These are phyloP conservation scores for Eustoma russellianum DNA, from an alignment of 257 asterid genomes.

Conservation along the genomic window DNA sequence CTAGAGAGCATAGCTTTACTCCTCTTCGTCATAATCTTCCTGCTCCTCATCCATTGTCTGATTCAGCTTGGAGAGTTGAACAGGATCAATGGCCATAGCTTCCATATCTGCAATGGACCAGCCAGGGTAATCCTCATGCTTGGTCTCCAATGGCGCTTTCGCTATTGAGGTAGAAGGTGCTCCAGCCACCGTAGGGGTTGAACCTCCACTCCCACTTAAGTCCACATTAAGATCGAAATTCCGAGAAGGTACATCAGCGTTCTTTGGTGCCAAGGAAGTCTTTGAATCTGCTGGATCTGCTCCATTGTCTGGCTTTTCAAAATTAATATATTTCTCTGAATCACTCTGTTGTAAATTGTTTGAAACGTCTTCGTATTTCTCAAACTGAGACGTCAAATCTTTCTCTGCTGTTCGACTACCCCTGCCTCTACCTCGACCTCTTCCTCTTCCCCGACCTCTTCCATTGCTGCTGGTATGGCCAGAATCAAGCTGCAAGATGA, in stretches of 20 bases:
- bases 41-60: slow-evolving; percentile 38
- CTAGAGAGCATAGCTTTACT: slow-evolving; percentile 8
- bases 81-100: slow-evolving; percentile 43
- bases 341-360: slow-evolving; percentile 20
- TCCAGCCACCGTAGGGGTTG: slow-evolving; percentile 18
- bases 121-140: slow-evolving; percentile 45
- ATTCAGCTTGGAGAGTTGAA: slow-evolving; percentile 39
- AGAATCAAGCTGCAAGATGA: slow-evolving; percentile 36
- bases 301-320: slow-evolving; percentile 17
- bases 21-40: slow-evolving; percentile 66
- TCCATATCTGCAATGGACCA: slow-evolving; percentile 56
- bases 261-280: slow-evolving; percentile 10
- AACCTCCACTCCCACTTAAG: slow-evolving; percentile 37
- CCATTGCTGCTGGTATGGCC: slow-evolving; percentile 27
- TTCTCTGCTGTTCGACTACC: slow-evolving; percentile 30
- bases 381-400: slow-evolving; percentile 21
- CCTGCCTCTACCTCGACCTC: slow-evolving; percentile 56
- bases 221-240: slow-evolving; percentile 64
- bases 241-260: slow-evolving; percentile 26
- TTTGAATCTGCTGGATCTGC: slow-evolving; percentile 20
- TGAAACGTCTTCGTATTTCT: slow-evolving; percentile 26
- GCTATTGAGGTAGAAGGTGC: slow-evolving; percentile 19
- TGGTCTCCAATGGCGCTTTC: slow-evolving; percentile 20
- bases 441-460: slow-evolving; percentile 52
- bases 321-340: slow-evolving; percentile 20